These are phyloP conservation scores for Cucurbita argyrosperma DNA, from an alignment of 306 rosid genomes.

Conservation along the genomic window DNA sequence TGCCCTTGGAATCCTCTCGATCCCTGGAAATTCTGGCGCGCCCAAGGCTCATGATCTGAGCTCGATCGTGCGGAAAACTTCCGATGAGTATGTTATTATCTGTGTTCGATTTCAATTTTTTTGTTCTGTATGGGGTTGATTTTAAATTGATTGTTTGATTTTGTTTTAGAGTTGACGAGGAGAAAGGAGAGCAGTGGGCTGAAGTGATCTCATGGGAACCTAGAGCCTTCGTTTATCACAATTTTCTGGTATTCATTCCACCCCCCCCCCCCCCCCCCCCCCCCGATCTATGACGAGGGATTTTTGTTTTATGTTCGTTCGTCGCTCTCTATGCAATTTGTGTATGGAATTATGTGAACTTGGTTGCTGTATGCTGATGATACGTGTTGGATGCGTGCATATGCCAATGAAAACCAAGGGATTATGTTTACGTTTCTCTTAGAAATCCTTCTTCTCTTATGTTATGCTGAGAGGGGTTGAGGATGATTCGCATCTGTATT, in stretches of 20 bases:
- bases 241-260: constrained; percentile 45
- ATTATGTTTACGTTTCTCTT: background rate
- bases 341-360: background rate
- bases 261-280: background rate
- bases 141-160: background rate
- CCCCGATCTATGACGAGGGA: background rate
- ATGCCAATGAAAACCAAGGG: background rate
- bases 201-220: constrained; percentile 98
- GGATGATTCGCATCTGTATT: background rate
- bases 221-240: constrained; percentile 82
- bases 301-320: background rate
- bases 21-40: constrained; percentile 38
- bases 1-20: constrained; percentile 77
- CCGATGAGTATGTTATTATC: constrained; percentile 17
- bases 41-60: constrained; percentile 72
- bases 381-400: background rate
- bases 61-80: constrained; percentile 45
- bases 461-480: too few species aligned
- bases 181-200: constrained; percentile 59
- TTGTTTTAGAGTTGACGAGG: constrained; percentile 21
- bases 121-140: too few species aligned
- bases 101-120: background rate
- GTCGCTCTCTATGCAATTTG: background rate
- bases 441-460: background rate
- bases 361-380: background rate